Conservation (phyloP, 2,329 filamentous ascomycete genomes). For the Xylaria sp. region DNA sequence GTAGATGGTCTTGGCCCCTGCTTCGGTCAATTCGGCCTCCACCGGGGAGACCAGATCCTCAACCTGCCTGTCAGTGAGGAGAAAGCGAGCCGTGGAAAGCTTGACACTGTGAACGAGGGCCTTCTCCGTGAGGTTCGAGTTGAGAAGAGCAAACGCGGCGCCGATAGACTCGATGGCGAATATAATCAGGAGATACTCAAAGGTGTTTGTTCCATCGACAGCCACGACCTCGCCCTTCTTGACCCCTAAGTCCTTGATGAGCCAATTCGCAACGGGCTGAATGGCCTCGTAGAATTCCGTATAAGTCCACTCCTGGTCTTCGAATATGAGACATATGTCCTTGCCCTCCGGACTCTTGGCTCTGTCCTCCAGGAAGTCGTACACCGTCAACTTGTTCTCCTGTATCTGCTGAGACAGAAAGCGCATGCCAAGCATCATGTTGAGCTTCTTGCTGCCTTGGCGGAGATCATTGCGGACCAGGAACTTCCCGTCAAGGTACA, state of each 20-base stretch:
- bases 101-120: slow-evolving; percentile 61
- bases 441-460: slow-evolving; percentile 6
- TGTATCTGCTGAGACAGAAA: slow-evolving; percentile 33
- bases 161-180: slow-evolving; percentile 62
- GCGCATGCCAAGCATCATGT: background rate
- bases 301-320: slow-evolving; percentile 56
- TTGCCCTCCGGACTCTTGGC: slow-evolving; percentile 21
- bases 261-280: slow-evolving; percentile 57
- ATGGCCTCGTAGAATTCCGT: slow-evolving; percentile 46
- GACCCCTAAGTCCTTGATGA: slow-evolving; percentile 51
- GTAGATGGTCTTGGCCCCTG: slow-evolving; percentile 51
- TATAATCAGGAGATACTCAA: slow-evolving; percentile 61
- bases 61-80: slow-evolving; percentile 53
- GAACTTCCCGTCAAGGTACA: slow-evolving; percentile 18
- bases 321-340: slow-evolving; percentile 47
- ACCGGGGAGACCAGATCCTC: slow-evolving; percentile 52
- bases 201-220: slow-evolving; percentile 60
- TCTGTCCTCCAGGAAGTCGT: slow-evolving; percentile 26
- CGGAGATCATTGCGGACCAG: slow-evolving; percentile 17
- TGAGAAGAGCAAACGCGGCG: slow-evolving; percentile 62
- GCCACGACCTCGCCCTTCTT: slow-evolving; percentile 56
- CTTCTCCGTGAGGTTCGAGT: slow-evolving; percentile 59
- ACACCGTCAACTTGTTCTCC: slow-evolving; percentile 24
- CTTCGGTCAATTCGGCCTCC: slow-evolving; percentile 48
- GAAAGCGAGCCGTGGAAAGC: slow-evolving; percentile 48